These are phyloP conservation scores for Poterioochromonas sp. DNA, from an alignment of 352 stramenopile species.

Conservation along the genomic window DNA sequence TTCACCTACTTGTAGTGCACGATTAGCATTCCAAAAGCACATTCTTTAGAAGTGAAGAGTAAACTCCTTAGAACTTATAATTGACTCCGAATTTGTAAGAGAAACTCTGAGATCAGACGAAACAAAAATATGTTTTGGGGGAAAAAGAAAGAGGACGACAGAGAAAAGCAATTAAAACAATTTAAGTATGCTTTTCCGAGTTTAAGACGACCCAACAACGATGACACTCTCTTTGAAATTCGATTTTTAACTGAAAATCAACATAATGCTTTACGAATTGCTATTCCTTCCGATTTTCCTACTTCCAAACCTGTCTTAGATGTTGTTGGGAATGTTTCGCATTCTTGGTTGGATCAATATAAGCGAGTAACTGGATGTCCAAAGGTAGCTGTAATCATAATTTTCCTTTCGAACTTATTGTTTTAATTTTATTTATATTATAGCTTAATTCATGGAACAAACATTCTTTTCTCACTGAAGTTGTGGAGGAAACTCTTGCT, in stretches of 20 bases:
- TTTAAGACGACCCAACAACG: slow-evolving; percentile 5
- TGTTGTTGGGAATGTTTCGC: slow-evolving; percentile 1
- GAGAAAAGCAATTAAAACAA: slow-evolving; percentile 20
- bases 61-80: too few relatives aligned
- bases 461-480: neutral
- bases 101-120: neutral
- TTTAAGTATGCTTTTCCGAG: neutral
- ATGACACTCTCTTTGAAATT: slow-evolving; percentile 21
- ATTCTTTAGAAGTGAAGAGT: too few relatives aligned
- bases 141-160: slow-evolving; percentile 7
- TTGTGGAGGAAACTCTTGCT: neutral
- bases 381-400: neutral
- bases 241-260: neutral
- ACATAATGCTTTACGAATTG: slow-evolving; percentile 3
- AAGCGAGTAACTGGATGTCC: neutral
- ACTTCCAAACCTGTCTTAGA: too few relatives aligned
- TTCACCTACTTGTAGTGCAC: too few relatives aligned
- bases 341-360: slow-evolving; percentile 21
- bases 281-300: slow-evolving; percentile 17
- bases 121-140: slow-evolving; percentile 13
- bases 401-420: neutral
- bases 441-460: slow-evolving; percentile 29
- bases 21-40: too few relatives aligned
- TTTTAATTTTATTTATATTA: neutral
- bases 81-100: too few relatives aligned